Evolutionary conservation across 495 filamentous ascomycete genomes (phyloP).

Genomic region (Daldinia childiae): DNA sequence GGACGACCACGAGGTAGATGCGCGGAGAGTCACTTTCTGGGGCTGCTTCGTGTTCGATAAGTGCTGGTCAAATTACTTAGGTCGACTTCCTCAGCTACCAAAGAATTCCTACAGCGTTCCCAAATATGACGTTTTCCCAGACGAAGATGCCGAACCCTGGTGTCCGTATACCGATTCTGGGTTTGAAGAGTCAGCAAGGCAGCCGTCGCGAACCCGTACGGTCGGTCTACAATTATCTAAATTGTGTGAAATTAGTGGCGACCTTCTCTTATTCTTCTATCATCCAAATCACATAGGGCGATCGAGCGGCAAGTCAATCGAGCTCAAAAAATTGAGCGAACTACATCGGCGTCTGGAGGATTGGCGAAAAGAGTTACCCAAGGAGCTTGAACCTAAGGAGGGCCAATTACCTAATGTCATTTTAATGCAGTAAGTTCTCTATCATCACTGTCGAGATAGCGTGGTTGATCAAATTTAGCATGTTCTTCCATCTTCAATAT

Average conservation of each 20-base stretch:
- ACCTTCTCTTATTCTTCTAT: slow-evolving; percentile 90
- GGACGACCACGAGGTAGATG: slow-evolving; percentile 86
- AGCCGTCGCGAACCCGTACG: slow-evolving; percentile 84
- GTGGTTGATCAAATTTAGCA: slow-evolving; percentile 62
- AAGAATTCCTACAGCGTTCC: slow-evolving; percentile 80
- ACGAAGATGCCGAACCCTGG: slow-evolving; percentile 87
- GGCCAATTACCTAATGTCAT: slow-evolving; percentile 88
- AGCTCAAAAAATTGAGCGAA: slow-evolving; percentile 91
- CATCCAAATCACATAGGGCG: slow-evolving; percentile 71
- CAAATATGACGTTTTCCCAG: slow-evolving; percentile 90
- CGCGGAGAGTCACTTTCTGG: slow-evolving; percentile 93
- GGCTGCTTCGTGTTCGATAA: slow-evolving; percentile 99
- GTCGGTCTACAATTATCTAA: slow-evolving; percentile 82
- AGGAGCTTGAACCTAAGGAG: slow-evolving; percentile 88
- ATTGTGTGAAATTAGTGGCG: slow-evolving; percentile 92
- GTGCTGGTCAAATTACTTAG: slow-evolving; percentile 98
- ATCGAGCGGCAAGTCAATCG: slow-evolving; percentile 69
- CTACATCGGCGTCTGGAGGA: slow-evolving; percentile 89
- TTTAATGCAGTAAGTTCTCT: slow-evolving; percentile 85
- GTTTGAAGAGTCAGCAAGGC: slow-evolving; percentile 70
- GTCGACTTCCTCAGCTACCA: slow-evolving; percentile 87
- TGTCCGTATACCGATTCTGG: slow-evolving; percentile 89
- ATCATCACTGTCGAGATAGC: background rate
- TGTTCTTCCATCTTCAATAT: slow-evolving; percentile 96
- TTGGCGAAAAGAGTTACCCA: slow-evolving; percentile 87